Base-by-base conservation (phyloP, 2,329 filamentous ascomycete genomes). In the Talaromyces piceae region DNA sequence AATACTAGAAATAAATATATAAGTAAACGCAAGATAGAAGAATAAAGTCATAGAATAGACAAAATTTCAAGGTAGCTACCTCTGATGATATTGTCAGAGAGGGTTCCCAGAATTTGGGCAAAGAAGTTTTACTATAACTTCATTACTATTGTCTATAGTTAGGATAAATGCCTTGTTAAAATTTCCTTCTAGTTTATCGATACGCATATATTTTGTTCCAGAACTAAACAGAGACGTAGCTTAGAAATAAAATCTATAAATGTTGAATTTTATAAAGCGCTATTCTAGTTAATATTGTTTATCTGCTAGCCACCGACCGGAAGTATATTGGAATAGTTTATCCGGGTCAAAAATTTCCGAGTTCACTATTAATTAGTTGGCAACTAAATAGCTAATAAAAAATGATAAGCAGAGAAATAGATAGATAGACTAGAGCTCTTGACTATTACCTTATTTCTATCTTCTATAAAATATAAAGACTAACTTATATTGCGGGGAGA, bases 141-240 rank as follows among this genome's bases (percentile, higher is more conserved):
- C 44, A 50, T 3, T 52, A 11, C 61, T 58, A 48, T 63, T 53
- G 13, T 47, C 49, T 12, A 54, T 58, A 3, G 41, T 63, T 55
- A 64, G 57, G 16, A 62, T 16, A 11, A 63, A 27, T 23, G 56
- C 61, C 51, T 61, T 64, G 51, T 55, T 62, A 46, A 62, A 61
- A 7, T 59, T 58, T 1, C 61, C 59, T 44, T 64, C 60, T 47
- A 65, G 54, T 37, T 69, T 68, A 25, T 66, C 64, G 20, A 67
- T 61, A 56, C 56, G 11, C n/a, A n/a, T n/a, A n/a, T n/a, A n/a
- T n/a, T n/a, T n/a, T n/a, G n/a, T n/a, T n/a, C n/a, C n/a, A n/a
- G n/a, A n/a, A n/a, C n/a, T n/a, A n/a, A n/a, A n/a, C n/a, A n/a
- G n/a, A n/a, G n/a, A n/a, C n/a, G 59, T 62, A 46, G 63, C 44